These are phyloP conservation scores for Nitzschia inconspicua DNA, from an alignment of 108 stramenopile species.

Conservation along the genomic window DNA sequence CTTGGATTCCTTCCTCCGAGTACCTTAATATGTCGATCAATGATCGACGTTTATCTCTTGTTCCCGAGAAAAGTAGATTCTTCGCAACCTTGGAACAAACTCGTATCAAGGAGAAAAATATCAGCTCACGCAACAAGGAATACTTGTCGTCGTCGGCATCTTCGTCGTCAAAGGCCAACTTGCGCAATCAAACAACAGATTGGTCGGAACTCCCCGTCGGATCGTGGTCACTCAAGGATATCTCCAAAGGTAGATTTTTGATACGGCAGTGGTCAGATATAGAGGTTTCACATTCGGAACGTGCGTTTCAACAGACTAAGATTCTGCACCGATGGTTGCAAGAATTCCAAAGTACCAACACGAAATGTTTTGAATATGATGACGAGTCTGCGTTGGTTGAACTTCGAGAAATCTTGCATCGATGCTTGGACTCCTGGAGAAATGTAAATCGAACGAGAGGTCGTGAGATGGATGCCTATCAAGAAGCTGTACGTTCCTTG, in stretches of 20 bases:
- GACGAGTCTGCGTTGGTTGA: not conserved
- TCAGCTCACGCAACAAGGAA: not conserved
- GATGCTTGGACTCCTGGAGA: slow-evolving; percentile 20
- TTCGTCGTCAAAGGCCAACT: too few species aligned
- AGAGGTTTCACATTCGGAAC: not conserved
- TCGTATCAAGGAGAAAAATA: too few species aligned
- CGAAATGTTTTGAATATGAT: too few species aligned
- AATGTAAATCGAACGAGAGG: too few species aligned
- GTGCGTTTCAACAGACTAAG: not conserved
- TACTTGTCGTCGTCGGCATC: not conserved
- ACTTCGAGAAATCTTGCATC: slow-evolving; percentile 11
- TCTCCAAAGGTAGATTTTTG: slow-evolving; percentile 4
- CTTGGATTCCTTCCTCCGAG: too few species aligned
- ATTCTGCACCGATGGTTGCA: slow-evolving; percentile 9
- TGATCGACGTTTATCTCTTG: too few species aligned
- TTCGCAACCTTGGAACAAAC: too few species aligned
- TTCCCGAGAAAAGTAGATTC: too few species aligned
- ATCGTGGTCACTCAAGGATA: not conserved
- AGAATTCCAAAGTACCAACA: too few species aligned
- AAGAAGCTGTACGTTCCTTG: too few species aligned
- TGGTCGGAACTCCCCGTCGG: slow-evolving; percentile 4
- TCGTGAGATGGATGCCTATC: too few species aligned
- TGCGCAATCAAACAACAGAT: slow-evolving; percentile 5
- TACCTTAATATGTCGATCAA: too few species aligned
- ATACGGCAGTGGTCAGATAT: slow-evolving; percentile 4